Evolutionary conservation across 768 basidiomycete genomes (phyloP).

Genomic region (Lactarius pseudohatsudake): DNA sequence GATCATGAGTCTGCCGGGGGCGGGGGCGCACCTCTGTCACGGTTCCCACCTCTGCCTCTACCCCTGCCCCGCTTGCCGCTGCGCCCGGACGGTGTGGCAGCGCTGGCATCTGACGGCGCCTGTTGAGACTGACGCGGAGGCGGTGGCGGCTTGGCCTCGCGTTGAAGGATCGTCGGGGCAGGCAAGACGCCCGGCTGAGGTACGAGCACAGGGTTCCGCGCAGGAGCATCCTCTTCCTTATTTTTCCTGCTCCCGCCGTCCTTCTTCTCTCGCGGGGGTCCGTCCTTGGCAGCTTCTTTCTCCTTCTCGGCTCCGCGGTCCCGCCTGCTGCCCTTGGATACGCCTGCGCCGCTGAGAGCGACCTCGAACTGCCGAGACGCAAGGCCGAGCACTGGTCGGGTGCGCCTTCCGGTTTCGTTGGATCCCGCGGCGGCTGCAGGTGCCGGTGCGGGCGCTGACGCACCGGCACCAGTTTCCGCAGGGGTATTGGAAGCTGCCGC

Average conservation of each 20-base stretch:
- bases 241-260: conserved; percentile 20
- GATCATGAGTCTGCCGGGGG: conserved; percentile 11
- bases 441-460: conserved; percentile 15
- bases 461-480: conserved; percentile 1
- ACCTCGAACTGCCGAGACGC: conserved; percentile 71
- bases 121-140: conserved; percentile 14
- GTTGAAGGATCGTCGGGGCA: conserved; percentile 33
- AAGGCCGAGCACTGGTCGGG: conserved; percentile 59
- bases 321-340: conserved; percentile 38
- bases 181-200: conserved; percentile 20
- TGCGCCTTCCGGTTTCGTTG: conserved; percentile 38
- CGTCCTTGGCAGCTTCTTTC: conserved; percentile 30
- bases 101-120: neutral
- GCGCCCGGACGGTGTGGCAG: neutral
- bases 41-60: conserved; percentile 18
- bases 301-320: conserved; percentile 33
- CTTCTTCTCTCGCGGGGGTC: conserved; percentile 19
- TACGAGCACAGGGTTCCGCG: neutral
- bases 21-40: conserved; percentile 5
- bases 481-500: conserved; percentile 14
- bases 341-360: conserved; percentile 64
- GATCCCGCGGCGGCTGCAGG: conserved; percentile 32
- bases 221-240: conserved; percentile 9
- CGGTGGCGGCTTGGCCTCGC: conserved; percentile 26
- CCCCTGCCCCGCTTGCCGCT: conserved; percentile 23